Percentiles rank a stretch among this genome's conserved stretches.
Conservation (phyloP, 495 filamentous ascomycete species). For the Aspergillus panamensis region DNA sequence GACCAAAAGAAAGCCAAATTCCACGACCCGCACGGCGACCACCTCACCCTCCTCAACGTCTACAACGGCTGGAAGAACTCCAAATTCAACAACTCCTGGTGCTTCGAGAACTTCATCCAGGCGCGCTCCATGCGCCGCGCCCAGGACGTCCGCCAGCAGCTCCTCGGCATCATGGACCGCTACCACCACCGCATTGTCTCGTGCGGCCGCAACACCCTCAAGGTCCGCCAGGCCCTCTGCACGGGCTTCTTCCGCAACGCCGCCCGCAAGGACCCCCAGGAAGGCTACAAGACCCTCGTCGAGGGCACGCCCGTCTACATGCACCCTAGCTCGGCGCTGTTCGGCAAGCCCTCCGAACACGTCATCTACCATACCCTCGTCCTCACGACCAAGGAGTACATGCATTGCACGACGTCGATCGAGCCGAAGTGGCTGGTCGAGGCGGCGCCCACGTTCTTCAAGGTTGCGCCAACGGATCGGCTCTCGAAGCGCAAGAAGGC, state of each 20-base stretch:
- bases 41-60: conserved; percentile 91
- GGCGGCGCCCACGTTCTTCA: conserved; percentile 96
- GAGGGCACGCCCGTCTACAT: conserved; percentile 94
- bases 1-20: conserved; percentile 98
- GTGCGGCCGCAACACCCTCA: conserved; percentile 81
- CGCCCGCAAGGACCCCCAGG: conserved; percentile 90
- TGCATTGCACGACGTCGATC: conserved; percentile 87
- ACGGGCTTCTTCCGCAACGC: conserved; percentile 94
- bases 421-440: conserved; percentile 92
- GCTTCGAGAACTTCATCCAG: conserved; percentile 97
- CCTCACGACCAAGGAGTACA: conserved; percentile 94
- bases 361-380: conserved; percentile 89
- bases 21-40: conserved; percentile 91
- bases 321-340: conserved; percentile 85
- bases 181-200: conserved; percentile 76
- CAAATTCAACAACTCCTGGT: conserved; percentile 83
- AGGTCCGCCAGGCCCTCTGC: conserved; percentile 89
- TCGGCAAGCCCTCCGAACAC: conserved; percentile 93
- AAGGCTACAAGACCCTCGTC: conserved; percentile 94
- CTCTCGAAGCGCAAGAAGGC: conserved; percentile 90
- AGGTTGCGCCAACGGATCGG: conserved; percentile 85
- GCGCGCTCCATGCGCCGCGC: conserved; percentile 80
- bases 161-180: conserved; percentile 87
- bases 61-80: conserved; percentile 92
- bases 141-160: conserved; percentile 87